Evolutionary conservation across 2,329 filamentous ascomycete species (phyloP), one percentile per base, ranked within the genome.

Genomic region (Curvularia lunata): DNA sequence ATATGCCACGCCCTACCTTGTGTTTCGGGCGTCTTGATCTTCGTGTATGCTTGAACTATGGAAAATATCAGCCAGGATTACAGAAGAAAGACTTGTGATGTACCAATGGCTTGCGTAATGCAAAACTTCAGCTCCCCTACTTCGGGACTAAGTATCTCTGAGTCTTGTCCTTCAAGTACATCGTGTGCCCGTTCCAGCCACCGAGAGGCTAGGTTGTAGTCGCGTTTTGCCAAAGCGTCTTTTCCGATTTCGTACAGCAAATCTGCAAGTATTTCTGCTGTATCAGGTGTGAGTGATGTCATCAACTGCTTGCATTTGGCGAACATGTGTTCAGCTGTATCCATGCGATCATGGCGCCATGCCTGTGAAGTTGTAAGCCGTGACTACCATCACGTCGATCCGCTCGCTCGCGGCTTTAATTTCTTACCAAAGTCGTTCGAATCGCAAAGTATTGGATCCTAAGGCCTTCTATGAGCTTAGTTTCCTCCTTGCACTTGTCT

Each of bases 281-380:
- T 82, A 2, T 75, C 61, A 0, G 82, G 74, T 42, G 87, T 82
- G 2, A 85, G 71, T 0, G 71, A 52, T 37, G 66, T 74, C 9
- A 77, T 73, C 10, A 70, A 41, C 13, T 71, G n/a, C 59, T 77
- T 66, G 46, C 86, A 76, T 66, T 90, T 90, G 34, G 76, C 76
- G 74, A 89, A 93, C 81, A 95, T 86, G 73, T 91, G 86, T 53
- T 96, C 91, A 27, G 91, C 91, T 47, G 92, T 84, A 56, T 94
- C 90, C 13, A 90, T 80, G 40, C 88, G 85, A 40, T 85, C 82
- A 69, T 92, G 88, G 66, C 87, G 86, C 87, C 89, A 96, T 28
- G 88, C 85, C 91, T 94, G 25, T 19, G 32, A 10, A 4, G 5
- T 7, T 8, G 23, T 63, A 42, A 48, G 25, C 28, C 21, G 21